Evolutionary conservation across 768 basidiomycete species (phyloP).

Genomic region (Kwoniella pini): DNA sequence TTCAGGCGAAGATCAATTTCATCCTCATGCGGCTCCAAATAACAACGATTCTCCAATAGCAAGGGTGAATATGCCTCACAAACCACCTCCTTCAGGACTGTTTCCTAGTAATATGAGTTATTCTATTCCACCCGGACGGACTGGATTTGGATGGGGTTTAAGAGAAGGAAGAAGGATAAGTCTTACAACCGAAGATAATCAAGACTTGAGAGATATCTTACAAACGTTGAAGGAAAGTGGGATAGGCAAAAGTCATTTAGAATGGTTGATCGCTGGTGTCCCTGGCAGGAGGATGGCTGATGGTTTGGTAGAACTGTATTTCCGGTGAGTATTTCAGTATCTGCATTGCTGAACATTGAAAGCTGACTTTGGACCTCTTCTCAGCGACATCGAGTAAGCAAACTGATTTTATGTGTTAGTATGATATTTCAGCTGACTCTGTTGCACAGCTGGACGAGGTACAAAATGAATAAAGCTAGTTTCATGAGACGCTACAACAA

Average conservation of each 20-base stretch:
- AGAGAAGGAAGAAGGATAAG: constrained; percentile 43
- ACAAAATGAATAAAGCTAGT: constrained; percentile 53
- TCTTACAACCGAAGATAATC: constrained; percentile 38
- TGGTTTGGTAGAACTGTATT: constrained; percentile 51
- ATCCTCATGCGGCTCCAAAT: constrained; percentile 32
- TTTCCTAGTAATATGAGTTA: constrained; percentile 37
- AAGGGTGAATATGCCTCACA: constrained; percentile 27
- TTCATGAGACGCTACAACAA: constrained; percentile 52
- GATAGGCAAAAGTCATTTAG: constrained; percentile 50
- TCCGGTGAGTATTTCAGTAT: constrained; percentile 18
- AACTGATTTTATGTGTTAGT: background rate
- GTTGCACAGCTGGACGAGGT: constrained; percentile 54
- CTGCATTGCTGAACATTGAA: background rate
- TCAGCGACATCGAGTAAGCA: constrained; percentile 47
- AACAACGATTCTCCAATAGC: constrained; percentile 14
- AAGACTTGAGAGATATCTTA: constrained; percentile 48
- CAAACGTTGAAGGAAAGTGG: constrained; percentile 54
- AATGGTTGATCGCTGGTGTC: constrained; percentile 53
- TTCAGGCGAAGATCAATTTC: constrained; percentile 50
- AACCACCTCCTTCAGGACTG: constrained; percentile 43
- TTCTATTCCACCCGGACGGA: constrained; percentile 32
- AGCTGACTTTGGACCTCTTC: background rate
- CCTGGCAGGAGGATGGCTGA: constrained; percentile 52
- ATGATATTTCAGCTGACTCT: constrained; percentile 2
- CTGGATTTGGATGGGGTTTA: constrained; percentile 45